Evolutionary conservation across 2,329 filamentous ascomycete species (phyloP).

Genomic region (Epichloe aotearoae): DNA sequence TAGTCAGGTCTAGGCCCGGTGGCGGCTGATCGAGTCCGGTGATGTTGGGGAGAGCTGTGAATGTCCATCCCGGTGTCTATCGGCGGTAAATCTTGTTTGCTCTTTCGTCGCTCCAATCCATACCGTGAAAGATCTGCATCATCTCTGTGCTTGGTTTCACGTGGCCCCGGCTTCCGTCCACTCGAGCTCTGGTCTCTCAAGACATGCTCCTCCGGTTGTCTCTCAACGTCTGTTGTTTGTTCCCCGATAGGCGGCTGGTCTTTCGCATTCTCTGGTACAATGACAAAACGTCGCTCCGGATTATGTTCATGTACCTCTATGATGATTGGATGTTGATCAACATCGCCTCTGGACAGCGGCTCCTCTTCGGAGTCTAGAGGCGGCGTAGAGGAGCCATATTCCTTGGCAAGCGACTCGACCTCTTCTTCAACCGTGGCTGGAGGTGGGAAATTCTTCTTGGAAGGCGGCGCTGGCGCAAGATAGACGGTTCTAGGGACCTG

Average conservation of each 20-base stretch:
- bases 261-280: slow-evolving; percentile 29
- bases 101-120: slow-evolving; percentile 17
- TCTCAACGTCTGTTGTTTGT: background rate
- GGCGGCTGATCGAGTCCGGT: slow-evolving; percentile 23
- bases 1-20: slow-evolving; percentile 20
- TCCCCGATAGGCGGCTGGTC: background rate
- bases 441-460: slow-evolving; percentile 36
- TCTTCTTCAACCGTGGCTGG: slow-evolving; percentile 60
- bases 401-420: slow-evolving; percentile 44
- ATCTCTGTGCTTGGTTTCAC: background rate
- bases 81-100: slow-evolving; percentile 28
- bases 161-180: background rate
- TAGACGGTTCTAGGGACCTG: slow-evolving; percentile 6
- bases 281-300: slow-evolving; percentile 52
- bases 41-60: slow-evolving; percentile 16
- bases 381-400: slow-evolving; percentile 30
- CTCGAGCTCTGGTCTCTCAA: background rate
- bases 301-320: slow-evolving; percentile 47
- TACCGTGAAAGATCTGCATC: slow-evolving; percentile 7
- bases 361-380: slow-evolving; percentile 33
- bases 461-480: slow-evolving; percentile 4
- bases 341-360: slow-evolving; percentile 44
- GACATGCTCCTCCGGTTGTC: background rate
- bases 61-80: slow-evolving; percentile 28
- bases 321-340: slow-evolving; percentile 57